phyloP scores from a whole-genome alignment of 2,329 filamentous ascomycete genomes.

The Exophiala bonariae region DNA sequence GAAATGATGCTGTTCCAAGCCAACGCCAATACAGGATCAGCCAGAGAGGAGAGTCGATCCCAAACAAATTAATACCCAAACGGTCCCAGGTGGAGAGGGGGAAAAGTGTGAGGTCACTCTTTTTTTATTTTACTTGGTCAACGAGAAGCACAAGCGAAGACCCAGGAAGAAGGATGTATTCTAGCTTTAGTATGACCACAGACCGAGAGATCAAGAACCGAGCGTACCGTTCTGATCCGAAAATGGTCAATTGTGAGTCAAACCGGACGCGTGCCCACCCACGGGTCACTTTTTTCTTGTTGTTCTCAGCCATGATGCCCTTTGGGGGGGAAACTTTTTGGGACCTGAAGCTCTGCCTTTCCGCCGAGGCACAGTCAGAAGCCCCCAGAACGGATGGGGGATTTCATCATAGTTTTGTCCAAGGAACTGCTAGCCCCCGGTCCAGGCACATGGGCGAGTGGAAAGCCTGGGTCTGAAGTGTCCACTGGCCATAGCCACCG shows the following conservation, averaged over 20 bases:
- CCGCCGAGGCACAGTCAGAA: conserved; percentile 21
- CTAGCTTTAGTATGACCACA: neutral
- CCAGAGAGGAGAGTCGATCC: conserved; percentile 15
- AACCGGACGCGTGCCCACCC: conserved; percentile 9
- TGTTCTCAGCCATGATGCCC: too few relatives aligned
- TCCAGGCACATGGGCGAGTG: conserved; percentile 5
- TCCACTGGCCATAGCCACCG: too few relatives aligned
- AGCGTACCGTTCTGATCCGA: conserved; percentile 17
- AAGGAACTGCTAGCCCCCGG: neutral
- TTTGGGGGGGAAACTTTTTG: conserved; percentile 5
- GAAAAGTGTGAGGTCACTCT: conserved; percentile 17
- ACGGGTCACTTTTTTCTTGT: too few relatives aligned
- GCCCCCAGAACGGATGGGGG: conserved; percentile 1
- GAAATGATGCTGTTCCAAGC: conserved; percentile 10
- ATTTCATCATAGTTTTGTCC: conserved; percentile 13
- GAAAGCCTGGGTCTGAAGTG: neutral
- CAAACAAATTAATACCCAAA: neutral
- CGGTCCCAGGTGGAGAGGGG: neutral
- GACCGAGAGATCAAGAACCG: neutral
- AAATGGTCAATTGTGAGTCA: conserved; percentile 1
- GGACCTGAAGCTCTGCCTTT: conserved; percentile 11
- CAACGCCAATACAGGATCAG: conserved; percentile 11
- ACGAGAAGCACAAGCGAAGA: neutral
- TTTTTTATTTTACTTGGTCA: too few relatives aligned
- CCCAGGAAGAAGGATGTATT: neutral